Evolutionary conservation across 805 yeast genomes (phyloP).

Genomic region (Danielia reshetovae): DNA sequence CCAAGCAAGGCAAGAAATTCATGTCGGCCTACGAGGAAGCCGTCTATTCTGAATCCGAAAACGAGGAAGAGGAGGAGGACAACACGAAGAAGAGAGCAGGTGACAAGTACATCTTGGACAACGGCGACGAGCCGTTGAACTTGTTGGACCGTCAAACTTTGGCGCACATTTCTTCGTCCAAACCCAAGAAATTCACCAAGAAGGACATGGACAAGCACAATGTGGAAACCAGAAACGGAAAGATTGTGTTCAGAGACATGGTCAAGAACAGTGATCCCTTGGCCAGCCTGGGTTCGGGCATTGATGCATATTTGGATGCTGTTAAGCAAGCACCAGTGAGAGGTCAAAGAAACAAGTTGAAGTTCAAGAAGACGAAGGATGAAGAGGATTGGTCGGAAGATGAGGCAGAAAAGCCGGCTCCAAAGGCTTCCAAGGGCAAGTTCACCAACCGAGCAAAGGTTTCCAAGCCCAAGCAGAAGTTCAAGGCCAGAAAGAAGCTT

Average conservation of each 20-base stretch:
- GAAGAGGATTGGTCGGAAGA: slow-evolving; percentile 47
- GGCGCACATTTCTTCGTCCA: slow-evolving; percentile 84
- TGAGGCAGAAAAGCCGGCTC: slow-evolving; percentile 29
- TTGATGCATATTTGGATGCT: slow-evolving; percentile 92
- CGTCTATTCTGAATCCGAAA: slow-evolving; percentile 65
- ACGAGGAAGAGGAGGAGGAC: slow-evolving; percentile 45
- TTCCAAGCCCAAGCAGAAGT: slow-evolving; percentile 43
- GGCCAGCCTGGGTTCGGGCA: slow-evolving; percentile 48
- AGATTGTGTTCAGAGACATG: slow-evolving; percentile 58
- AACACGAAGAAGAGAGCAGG: slow-evolving; percentile 33
- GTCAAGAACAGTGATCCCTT: slow-evolving; percentile 38
- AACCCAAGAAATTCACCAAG: slow-evolving; percentile 59
- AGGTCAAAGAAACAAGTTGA: slow-evolving; percentile 88
- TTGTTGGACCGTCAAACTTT: slow-evolving; percentile 80
- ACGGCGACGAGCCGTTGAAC: slow-evolving; percentile 78
- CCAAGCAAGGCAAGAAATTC: slow-evolving; percentile 42
- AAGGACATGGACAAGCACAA: slow-evolving; percentile 36
- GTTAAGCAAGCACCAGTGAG: slow-evolving; percentile 89
- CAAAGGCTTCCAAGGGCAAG: slow-evolving; percentile 11
- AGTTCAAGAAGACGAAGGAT: slow-evolving; percentile 66
- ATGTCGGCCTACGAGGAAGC: slow-evolving; percentile 93
- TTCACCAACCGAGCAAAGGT: slow-evolving; percentile 19
- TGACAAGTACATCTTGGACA: slow-evolving; percentile 71
- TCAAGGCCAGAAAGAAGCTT: slow-evolving; percentile 58
- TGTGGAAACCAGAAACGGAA: slow-evolving; percentile 55